phyloP scores from a whole-genome alignment of 257 asterid species.

The Solanum chilense region DNA sequence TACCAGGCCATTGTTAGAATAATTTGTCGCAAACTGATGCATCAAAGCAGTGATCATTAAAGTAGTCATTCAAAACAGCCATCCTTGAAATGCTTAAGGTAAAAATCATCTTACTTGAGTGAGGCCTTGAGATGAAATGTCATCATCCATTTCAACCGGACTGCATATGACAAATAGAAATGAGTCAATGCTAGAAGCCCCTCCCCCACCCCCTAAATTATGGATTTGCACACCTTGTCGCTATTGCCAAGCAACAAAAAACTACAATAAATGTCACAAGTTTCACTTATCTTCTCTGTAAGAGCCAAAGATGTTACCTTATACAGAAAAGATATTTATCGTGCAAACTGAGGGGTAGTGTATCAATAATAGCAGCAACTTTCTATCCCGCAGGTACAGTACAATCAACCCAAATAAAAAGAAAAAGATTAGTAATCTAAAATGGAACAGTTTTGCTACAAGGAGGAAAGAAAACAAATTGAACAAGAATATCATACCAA shows the following conservation, averaged over 20 bases:
- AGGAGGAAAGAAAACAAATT: neutral
- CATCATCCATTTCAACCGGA: constrained; percentile 81
- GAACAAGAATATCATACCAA: constrained; percentile 39
- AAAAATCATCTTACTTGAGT: constrained; percentile 47
- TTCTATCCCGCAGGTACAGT: constrained; percentile 34
- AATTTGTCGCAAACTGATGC: constrained; percentile 72
- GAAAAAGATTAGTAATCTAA: neutral
- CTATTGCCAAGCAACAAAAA: neutral
- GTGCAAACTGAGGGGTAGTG: constrained; percentile 64
- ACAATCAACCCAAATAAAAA: neutral
- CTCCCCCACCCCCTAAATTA: neutral
- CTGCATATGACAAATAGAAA: constrained; percentile 29
- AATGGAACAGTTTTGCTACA: neutral
- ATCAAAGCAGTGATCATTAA: constrained; percentile 1
- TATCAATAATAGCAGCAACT: constrained; percentile 82
- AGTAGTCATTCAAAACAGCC: neutral
- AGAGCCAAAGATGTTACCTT: constrained; percentile 39
- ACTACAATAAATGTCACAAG: neutral
- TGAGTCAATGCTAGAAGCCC: neutral
- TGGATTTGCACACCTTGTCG: neutral
- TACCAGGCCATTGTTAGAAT: constrained; percentile 50
- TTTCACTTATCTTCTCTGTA: neutral
- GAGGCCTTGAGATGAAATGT: constrained; percentile 85
- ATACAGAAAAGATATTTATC: constrained; percentile 78
- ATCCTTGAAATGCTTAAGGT: neutral